Conservation (phyloP, 352 stramenopile species). For the Thraustochytrium aureum region DNA sequence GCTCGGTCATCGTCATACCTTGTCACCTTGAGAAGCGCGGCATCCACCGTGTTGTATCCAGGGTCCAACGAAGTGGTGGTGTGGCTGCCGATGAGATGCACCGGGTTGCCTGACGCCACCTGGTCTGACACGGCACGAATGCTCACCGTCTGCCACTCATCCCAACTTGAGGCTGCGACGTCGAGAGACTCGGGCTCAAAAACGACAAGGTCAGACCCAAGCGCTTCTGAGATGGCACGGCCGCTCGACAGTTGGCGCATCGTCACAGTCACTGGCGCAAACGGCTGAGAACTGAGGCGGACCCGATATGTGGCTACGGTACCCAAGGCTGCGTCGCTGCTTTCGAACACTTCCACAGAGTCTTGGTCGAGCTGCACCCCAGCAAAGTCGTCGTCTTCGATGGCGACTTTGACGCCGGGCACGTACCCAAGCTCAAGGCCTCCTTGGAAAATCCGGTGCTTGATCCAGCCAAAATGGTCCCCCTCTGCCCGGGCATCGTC, state of each 20-base stretch:
- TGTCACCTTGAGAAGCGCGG: neutral
- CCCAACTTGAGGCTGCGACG: neutral
- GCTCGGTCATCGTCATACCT: neutral
- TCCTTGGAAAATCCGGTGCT: neutral
- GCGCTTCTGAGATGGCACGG: too few relatives aligned
- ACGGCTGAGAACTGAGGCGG: conserved; percentile 25
- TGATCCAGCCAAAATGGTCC: conserved; percentile 5
- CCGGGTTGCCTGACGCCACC: neutral
- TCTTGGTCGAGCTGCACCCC: conserved; percentile 15
- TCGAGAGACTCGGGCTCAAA: neutral
- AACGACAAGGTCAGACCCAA: neutral
- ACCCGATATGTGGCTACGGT: neutral
- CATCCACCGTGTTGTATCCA: neutral
- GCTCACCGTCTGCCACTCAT: conserved; percentile 6
- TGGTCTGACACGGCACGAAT: conserved; percentile 1
- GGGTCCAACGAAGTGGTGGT: conserved; percentile 12
- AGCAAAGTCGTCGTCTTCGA: conserved; percentile 44
- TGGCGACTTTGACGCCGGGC: conserved; percentile 1
- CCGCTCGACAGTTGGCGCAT: too few relatives aligned
- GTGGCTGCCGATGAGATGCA: neutral
- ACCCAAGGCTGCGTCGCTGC: too few relatives aligned
- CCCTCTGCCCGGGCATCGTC: conserved; percentile 35
- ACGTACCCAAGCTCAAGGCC: neutral
- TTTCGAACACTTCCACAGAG: neutral
- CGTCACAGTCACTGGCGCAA: conserved; percentile 17